Evolutionary conservation across 2,329 filamentous ascomycete species (phyloP).

Genomic region (Diaporthe eres): DNA sequence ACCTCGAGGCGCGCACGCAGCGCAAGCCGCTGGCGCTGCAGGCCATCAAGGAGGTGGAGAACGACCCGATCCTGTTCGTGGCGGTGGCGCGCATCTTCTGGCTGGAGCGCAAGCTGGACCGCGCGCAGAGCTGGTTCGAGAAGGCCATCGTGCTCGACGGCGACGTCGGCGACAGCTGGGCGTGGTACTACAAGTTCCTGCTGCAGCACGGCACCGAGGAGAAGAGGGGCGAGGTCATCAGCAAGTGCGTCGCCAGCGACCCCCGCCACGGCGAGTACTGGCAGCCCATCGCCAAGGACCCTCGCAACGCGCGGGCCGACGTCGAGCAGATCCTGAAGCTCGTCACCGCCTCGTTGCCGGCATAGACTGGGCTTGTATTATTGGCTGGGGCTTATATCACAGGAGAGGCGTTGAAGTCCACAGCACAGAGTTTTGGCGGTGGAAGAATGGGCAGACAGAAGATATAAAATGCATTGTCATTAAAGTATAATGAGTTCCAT

Average conservation of each 20-base stretch:
- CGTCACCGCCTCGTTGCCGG: conserved; percentile 70
- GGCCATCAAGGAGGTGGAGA: conserved; percentile 97
- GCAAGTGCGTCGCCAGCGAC: conserved; percentile 85
- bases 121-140: conserved; percentile 97
- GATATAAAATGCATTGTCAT: conserved; percentile 12
- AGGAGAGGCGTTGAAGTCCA: too few relatives aligned
- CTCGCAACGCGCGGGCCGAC: conserved; percentile 80
- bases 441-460: background rate
- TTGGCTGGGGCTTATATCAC: background rate
- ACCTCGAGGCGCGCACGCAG: conserved; percentile 91
- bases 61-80: conserved; percentile 89
- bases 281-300: conserved; percentile 89
- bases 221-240: conserved; percentile 87
- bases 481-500: conserved; percentile 21
- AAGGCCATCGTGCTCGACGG: conserved; percentile 91
- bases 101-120: conserved; percentile 91
- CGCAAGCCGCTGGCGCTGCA: conserved; percentile 92
- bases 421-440: too few relatives aligned
- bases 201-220: conserved; percentile 93
- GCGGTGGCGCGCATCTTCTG: conserved; percentile 97
- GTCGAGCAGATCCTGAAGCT: conserved; percentile 87
- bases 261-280: conserved; percentile 94
- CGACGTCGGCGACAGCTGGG: conserved; percentile 94
- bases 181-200: conserved; percentile 97
- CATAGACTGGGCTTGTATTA: conserved; percentile 10